A percentile compares a stretch with the other conserved stretches of the same genome.
phyloP scores from a whole-genome alignment of 2,329 filamentous ascomycete genomes.

The Dothideomycetes sp. region DNA sequence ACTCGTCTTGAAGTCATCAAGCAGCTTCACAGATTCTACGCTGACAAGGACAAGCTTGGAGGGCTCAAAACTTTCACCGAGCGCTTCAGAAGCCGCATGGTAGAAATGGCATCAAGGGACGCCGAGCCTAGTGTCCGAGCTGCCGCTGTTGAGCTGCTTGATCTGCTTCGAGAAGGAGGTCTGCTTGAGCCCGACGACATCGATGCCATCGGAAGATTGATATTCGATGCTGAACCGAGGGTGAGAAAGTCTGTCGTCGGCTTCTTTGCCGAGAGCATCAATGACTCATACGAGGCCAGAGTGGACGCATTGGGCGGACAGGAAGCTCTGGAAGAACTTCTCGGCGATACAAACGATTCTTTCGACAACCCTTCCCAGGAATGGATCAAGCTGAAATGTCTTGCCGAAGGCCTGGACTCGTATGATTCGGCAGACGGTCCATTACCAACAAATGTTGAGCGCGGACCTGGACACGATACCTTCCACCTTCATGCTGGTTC shows the following conservation, averaged over 20 bases:
- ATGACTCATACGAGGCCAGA: constrained; percentile 69
- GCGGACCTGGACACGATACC: constrained; percentile 27
- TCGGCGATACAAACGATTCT: constrained; percentile 65
- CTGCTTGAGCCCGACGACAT: constrained; percentile 87
- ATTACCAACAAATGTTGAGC: constrained; percentile 41
- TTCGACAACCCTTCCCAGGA: constrained; percentile 53
- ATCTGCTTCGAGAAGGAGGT: constrained; percentile 71
- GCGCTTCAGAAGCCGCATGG: constrained; percentile 72
- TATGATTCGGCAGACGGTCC: constrained; percentile 60
- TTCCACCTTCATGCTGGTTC: constrained; percentile 52
- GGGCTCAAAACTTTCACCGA: constrained; percentile 85
- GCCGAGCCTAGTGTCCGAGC: constrained; percentile 73
- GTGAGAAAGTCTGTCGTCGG: constrained; percentile 81
- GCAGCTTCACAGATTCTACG: constrained; percentile 72
- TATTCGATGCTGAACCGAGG: constrained; percentile 77
- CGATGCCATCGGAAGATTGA: constrained; percentile 74
- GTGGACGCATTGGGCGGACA: constrained; percentile 77
- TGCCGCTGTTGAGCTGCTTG: constrained; percentile 69
- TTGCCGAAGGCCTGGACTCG: constrained; percentile 71
- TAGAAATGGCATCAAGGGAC: constrained; percentile 88
- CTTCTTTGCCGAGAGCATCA: constrained; percentile 84
- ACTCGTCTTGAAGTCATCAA: constrained; percentile 80
- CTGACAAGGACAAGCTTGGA: constrained; percentile 65
- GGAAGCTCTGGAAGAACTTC: constrained; percentile 64
- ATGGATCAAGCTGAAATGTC: constrained; percentile 87